Base-by-base conservation (phyloP, 345 rosid genomes). In the Salix caprea region DNA sequence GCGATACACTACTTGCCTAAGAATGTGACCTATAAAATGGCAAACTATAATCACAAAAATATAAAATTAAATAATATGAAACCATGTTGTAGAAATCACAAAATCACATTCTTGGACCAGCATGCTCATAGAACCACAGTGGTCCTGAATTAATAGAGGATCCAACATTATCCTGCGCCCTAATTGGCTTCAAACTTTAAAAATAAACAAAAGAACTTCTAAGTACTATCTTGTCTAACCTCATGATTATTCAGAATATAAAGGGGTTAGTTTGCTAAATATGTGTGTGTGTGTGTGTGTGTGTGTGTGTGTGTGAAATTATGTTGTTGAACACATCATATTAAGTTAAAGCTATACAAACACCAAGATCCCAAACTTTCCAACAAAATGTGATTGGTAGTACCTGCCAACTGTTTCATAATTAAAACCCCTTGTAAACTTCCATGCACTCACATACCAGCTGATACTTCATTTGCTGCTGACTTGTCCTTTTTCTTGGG, bases 401-500 rank as follows among this genome's bases (percentile, higher is more conserved):
- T 70, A 73, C 83, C 81, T 5, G 82, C 72, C 30, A 40, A 32
- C 7, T 68, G 70, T 42, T 65, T 50, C 76, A 32, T 26, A 34
- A 37, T 81, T 70, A 42, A 71, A 85, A 71, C 37, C 14, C 34
- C 64, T 73, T 32, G 5, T 0, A 54, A 65, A 72, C 40, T 50
- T 66, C 23, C 40, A 69, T 56, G 77, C 76, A 61, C 65, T 87
- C 81, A 90, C 79, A 87, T 87, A 30, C 88, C 77, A 1, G 91
- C 88, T 56, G 97, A 87, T 71, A 88, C 89, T 91, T 90, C 91
- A 72, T 82, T 86, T 73, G 72, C 79, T 2, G 85, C 64, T 52
- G 86, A 52, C 69, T 87, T 87, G 36, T 90, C 90, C 60, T 82
- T 91, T 81, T 89, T 89, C 83, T 90, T 93, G 23, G 86, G 74